A percentile compares a stretch with the other conserved stretches of the same genome.
Evolutionary conservation across 306 rosid species (phyloP).

Genomic region (Vachellia pachyceras): DNA sequence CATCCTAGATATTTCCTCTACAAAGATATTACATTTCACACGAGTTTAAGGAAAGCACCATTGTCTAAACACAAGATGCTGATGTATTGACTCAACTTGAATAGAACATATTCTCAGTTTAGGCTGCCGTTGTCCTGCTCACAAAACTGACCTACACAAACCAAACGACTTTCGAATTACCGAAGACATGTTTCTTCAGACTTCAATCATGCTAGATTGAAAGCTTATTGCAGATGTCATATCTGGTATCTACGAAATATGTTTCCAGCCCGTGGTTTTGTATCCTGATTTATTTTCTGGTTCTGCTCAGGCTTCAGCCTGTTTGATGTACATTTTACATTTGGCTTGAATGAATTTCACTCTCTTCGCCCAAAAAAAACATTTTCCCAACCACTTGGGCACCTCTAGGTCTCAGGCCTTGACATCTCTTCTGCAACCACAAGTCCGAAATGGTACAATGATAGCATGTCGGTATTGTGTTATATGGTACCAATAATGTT

Average conservation of each 20-base stretch:
- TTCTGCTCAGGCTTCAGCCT: neutral
- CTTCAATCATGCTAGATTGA: neutral
- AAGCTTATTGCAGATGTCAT: neutral
- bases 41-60: too few relatives aligned
- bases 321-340: neutral
- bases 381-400: conserved; percentile 7
- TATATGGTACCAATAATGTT: neutral
- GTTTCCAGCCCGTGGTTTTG: neutral
- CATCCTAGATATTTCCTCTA: too few relatives aligned
- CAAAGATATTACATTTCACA: too few relatives aligned
- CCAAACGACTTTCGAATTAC: neutral
- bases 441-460: conserved; percentile 11
- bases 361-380: neutral
- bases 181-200: neutral
- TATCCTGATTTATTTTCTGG: neutral
- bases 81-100: too few relatives aligned
- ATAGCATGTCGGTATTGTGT: neutral
- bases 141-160: neutral
- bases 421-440: conserved; percentile 28
- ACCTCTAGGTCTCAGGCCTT: conserved; percentile 14
- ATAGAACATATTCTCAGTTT: too few relatives aligned
- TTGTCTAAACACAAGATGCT: too few relatives aligned
- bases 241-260: neutral
- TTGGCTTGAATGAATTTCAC: neutral
- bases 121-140: neutral